Base-by-base conservation (phyloP, 495 filamentous ascomycete genomes). In the Talaromyces wortmannii region DNA sequence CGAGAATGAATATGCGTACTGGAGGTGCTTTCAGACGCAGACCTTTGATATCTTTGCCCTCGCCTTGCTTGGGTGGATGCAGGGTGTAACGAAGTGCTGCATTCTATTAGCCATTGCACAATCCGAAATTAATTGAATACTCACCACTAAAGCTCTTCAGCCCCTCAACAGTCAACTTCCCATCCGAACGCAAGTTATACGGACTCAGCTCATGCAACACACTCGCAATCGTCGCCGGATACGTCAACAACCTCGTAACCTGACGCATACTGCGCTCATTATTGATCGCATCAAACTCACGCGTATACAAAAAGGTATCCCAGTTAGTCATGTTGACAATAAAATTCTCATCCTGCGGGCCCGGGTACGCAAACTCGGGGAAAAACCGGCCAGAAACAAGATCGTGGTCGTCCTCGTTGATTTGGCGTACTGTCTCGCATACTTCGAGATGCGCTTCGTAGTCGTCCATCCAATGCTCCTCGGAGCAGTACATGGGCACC, bases 321-420 rank as follows among this genome's bases (percentile, higher is more conserved):
- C 94, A 99, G 68, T 94, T 97, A 32, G 88, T 96, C 87, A 97
- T 92, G 74, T 99, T 99, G 51, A 95, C 81, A 59, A 92, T 74
- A 50, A 88, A 88, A 64, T 96, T 92, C 55, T 97, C 92, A 68
- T 95, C 85, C 71, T 96, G 92, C 31, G 82, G 79, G 5, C 83
- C 88, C 0, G 94, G 90, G 65, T 95, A 96, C 50, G 90, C 79
- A 68, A 97, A 97, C 67, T 99, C 95, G 29, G 87, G 88, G 70
- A 97, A 97, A 70, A 88, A 88, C 11, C 94, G 83, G 15, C 92
- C 92, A 31, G 88, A 92, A 18, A 86, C 82, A 55, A 99, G 73
- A 66, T 99, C 94, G 67, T 99, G 94, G 64, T 97, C 95, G 63
- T 99, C 94, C 72, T 99, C 94, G 62, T 99, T 99, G 68, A 92